phyloP scores from a whole-genome alignment of 2,329 filamentous ascomycete species.

The Rhynchosporium graminicola region DNA sequence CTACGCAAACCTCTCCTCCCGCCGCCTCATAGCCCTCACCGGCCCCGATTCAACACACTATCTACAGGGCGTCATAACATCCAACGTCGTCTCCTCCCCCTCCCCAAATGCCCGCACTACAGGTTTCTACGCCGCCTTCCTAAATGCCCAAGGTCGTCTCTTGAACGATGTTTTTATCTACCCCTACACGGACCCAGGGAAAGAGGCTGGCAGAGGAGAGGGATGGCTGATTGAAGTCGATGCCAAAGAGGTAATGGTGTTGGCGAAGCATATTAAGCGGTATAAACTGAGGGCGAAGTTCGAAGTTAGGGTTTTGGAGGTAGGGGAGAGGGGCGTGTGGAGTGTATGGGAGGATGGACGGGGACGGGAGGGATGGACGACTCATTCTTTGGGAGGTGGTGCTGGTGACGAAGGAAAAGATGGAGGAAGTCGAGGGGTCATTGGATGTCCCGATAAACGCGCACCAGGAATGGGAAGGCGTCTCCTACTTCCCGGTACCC shows the following conservation, averaged over 20 bases:
- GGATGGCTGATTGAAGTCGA: constrained; percentile 83
- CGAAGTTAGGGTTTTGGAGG: constrained; percentile 63
- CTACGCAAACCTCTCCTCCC: constrained; percentile 64
- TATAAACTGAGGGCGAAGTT: constrained; percentile 87
- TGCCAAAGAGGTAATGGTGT: constrained; percentile 57
- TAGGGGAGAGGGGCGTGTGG: constrained; percentile 69
- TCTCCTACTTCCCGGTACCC: constrained; percentile 44
- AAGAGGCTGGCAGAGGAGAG: constrained; percentile 20
- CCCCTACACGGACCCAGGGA: constrained; percentile 43
- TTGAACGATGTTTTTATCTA: constrained; percentile 92
- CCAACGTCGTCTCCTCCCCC: constrained; percentile 52
- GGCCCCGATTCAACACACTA: constrained; percentile 81
- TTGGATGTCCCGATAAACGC: constrained; percentile 49
- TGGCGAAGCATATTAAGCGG: constrained; percentile 75
- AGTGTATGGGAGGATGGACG: constrained; percentile 59
- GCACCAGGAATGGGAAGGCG: constrained; percentile 59
- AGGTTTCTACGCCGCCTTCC: constrained; percentile 78
- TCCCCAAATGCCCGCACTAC: constrained; percentile 22
- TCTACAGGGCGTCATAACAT: constrained; percentile 85
- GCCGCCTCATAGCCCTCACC: constrained; percentile 75
- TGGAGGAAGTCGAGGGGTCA: constrained; percentile 28
- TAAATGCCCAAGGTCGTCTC: constrained; percentile 82
- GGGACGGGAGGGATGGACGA: constrained; percentile 22
- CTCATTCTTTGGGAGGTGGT: constrained; percentile 20
- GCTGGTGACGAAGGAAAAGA: not conserved